Evolutionary conservation across 176 grass and related monocot genomes (phyloP), one percentile per base, ranked within the genome.

Genomic region (Poa pratensis): DNA sequence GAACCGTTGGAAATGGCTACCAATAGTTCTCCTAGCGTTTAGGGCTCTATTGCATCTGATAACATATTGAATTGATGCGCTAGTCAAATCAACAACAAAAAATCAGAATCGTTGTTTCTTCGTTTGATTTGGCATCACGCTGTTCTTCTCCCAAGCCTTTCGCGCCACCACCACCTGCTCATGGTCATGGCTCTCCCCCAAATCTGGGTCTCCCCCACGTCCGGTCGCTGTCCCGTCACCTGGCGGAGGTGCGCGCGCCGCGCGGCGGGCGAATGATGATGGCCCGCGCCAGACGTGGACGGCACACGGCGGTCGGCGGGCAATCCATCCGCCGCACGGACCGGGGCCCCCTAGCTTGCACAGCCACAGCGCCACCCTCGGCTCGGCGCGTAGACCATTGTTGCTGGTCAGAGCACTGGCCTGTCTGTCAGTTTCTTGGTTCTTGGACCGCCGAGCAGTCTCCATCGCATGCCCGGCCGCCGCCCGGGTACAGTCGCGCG

Each of bases 331-430:
- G 14, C 0, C 48, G 48, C 48, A 16, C 12, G 51, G 51, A 19
- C 5, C 51, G 1, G 53, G 5, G 51, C 16, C 51, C 18, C 17
- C 9, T 3, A 9, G 28, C 46, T 4, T 5, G 12, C 48, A 16
- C 48, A 50, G 13, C 14, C 48, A 16, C 48, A 50, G 13, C 14
- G 14, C 30, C 51, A 14, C 74, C 30, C 52, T 54, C 46, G 37
- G 77, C 24, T 54, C 46, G 37, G 77, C 24, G 59, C 59, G 40
- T 50, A 66, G 78, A 50, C 78, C 77, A 63, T 49, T 28, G 17
- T 32, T 28, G 59, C 59, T 22, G 18, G 3, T 3, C 51, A 7
- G 22, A 10, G 23, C n/a, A 23, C 2, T 9, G 10, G 6, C 3
- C 1, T 9, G 19, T 22, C 2, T 12, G 5, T 51, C 24, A 15